These are phyloP conservation scores for Alnus rubra DNA, from an alignment of 306 rosid genomes.

Conservation along the genomic window DNA sequence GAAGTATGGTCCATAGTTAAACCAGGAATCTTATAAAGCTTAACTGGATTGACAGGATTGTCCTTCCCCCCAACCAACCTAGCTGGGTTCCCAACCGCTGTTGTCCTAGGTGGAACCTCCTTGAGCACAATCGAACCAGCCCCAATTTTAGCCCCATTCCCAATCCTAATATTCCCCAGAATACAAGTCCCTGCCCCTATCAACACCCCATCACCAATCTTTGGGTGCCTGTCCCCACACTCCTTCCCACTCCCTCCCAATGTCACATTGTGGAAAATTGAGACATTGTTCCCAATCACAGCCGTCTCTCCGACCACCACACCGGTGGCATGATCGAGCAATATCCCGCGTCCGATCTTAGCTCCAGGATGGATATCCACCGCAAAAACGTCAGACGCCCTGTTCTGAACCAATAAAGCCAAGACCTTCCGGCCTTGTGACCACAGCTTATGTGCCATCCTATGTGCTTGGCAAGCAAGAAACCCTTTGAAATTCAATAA, in stretches of 20 bases:
- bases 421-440: conserved; percentile 47
- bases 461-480: conserved; percentile 71
- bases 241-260: conserved; percentile 91
- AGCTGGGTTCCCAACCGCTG: conserved; percentile 90
- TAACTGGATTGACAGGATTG: conserved; percentile 68
- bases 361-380: conserved; percentile 97
- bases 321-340: conserved; percentile 92
- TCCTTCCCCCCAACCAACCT: conserved; percentile 82
- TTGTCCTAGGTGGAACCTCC: conserved; percentile 88
- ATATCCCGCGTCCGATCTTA: conserved; percentile 62
- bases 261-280: conserved; percentile 83
- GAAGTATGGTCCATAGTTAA: conserved; percentile 87
- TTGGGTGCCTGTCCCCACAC: conserved; percentile 84
- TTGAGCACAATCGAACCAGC: conserved; percentile 87
- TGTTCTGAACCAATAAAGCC: conserved; percentile 73
- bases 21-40: conserved; percentile 73
- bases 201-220: conserved; percentile 88
- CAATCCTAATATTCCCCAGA: conserved; percentile 73
- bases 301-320: conserved; percentile 92
- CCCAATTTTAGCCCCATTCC: conserved; percentile 86
- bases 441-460: conserved; percentile 78
- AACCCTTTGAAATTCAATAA: conserved; percentile 84
- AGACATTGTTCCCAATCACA: conserved; percentile 84
- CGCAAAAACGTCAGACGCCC: conserved; percentile 72
- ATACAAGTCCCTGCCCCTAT: conserved; percentile 94